These are phyloP conservation scores for Posidonia oceanica DNA, from an alignment of 116 monocot genomes.

Conservation along the genomic window DNA sequence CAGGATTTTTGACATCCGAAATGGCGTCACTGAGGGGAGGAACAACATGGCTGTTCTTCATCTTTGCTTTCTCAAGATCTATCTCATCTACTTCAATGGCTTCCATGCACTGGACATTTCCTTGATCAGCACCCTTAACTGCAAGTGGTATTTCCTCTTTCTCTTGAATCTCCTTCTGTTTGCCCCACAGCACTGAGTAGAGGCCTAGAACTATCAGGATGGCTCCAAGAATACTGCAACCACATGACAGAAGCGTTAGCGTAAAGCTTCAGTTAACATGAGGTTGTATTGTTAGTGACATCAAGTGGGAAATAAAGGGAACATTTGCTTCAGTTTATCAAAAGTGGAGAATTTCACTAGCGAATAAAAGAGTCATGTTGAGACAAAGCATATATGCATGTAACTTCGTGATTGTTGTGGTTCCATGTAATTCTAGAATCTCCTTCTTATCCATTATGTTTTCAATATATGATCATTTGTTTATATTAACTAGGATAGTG, in stretches of 20 bases:
- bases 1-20: background rate
- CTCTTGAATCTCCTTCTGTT: conserved; percentile 53
- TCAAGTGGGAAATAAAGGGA: background rate
- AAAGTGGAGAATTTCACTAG: no score
- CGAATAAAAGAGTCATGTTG: no score
- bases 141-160: conserved; percentile 34
- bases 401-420: background rate
- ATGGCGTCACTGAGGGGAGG: background rate
- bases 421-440: conserved; percentile 1
- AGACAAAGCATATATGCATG: background rate
- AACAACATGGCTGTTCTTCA: background rate
- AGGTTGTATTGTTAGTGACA: background rate
- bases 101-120: conserved; percentile 1
- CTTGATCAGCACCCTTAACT: conserved; percentile 14
- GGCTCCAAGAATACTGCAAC: conserved; percentile 44
- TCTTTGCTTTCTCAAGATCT: conserved; percentile 6
- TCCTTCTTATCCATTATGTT: background rate
- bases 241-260: background rate
- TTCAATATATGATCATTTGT: background rate
- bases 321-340: background rate
- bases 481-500: background rate
- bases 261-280: background rate
- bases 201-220: conserved; percentile 58
- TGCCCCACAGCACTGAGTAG: conserved; percentile 70
- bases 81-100: conserved; percentile 6